Evolutionary conservation across 2,329 filamentous ascomycete species (phyloP).

Genomic region (Exserohilum rostratum): DNA sequence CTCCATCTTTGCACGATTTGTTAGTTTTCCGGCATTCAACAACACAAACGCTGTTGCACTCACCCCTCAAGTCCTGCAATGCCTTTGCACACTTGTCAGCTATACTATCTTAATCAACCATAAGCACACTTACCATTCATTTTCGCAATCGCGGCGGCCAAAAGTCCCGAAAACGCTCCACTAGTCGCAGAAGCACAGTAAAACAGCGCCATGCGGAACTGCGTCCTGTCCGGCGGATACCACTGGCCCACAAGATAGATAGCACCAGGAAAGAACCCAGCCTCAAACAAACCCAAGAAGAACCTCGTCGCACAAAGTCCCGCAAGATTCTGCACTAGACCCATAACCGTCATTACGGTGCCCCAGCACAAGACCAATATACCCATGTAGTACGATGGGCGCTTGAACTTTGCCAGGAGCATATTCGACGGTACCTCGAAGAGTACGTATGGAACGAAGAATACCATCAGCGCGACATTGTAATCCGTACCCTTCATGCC

Average conservation of each 20-base stretch:
- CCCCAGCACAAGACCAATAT: conserved; percentile 48
- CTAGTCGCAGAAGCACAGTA: conserved; percentile 64
- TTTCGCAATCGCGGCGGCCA: conserved; percentile 65
- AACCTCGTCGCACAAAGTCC: conserved; percentile 55
- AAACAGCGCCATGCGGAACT: conserved; percentile 64
- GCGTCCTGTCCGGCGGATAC: conserved; percentile 66
- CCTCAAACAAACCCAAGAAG: conserved; percentile 52
- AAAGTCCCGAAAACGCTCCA: conserved; percentile 65
- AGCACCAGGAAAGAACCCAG: conserved; percentile 46
- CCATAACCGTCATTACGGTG: conserved; percentile 58
- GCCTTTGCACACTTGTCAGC: neutral
- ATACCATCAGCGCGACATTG: conserved; percentile 56
- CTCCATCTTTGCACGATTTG: neutral
- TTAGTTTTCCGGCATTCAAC: neutral
- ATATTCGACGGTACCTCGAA: conserved; percentile 65
- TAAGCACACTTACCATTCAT: conserved; percentile 60
- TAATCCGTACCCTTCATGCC: conserved; percentile 61
- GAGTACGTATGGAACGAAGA: conserved; percentile 62
- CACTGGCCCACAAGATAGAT: conserved; percentile 67
- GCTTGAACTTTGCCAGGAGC: conserved; percentile 61
- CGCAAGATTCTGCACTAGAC: conserved; percentile 54
- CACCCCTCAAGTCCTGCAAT: neutral
- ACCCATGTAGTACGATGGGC: conserved; percentile 57
- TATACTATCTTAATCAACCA: conserved; percentile 37
- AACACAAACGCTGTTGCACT: neutral